A percentile compares a stretch with the other conserved stretches of the same genome.
Evolutionary conservation across 2,329 filamentous ascomycete species (phyloP).

Genomic region (Curvularia sp.): DNA sequence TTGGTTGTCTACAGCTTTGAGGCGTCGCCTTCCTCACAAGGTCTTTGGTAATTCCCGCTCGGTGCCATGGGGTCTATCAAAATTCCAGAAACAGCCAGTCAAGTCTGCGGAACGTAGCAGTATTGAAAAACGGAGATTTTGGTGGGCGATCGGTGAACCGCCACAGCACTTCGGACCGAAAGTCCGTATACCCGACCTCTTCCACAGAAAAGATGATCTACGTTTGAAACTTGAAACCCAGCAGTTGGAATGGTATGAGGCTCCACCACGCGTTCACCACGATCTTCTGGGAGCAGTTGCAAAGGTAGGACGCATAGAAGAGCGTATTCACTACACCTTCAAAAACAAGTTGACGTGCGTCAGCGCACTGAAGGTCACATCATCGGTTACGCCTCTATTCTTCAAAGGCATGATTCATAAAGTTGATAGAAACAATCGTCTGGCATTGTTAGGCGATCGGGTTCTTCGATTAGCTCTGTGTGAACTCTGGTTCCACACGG

Average conservation of each 20-base stretch:
- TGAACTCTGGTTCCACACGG: slow-evolving; percentile 29
- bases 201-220: slow-evolving; percentile 23
- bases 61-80: neutral
- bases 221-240: slow-evolving; percentile 17
- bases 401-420: slow-evolving; percentile 20
- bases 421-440: slow-evolving; percentile 25
- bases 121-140: neutral
- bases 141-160: neutral
- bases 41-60: neutral
- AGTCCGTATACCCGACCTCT: slow-evolving; percentile 23
- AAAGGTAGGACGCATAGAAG: slow-evolving; percentile 26
- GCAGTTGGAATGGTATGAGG: slow-evolving; percentile 9
- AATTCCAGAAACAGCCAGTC: neutral
- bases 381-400: slow-evolving; percentile 17
- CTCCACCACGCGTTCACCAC: slow-evolving; percentile 16
- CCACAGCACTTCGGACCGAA: slow-evolving; percentile 24
- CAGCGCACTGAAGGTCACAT: slow-evolving; percentile 28
- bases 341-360: slow-evolving; percentile 29
- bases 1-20: neutral
- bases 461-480: slow-evolving; percentile 22
- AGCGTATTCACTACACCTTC: slow-evolving; percentile 30
- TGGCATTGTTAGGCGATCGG: slow-evolving; percentile 37
- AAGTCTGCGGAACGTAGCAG: neutral
- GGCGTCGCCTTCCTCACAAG: neutral
- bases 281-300: slow-evolving; percentile 27